Evolutionary conservation across 164 flowering plant genomes (phyloP).

Genomic region (Magnolia sinica): DNA sequence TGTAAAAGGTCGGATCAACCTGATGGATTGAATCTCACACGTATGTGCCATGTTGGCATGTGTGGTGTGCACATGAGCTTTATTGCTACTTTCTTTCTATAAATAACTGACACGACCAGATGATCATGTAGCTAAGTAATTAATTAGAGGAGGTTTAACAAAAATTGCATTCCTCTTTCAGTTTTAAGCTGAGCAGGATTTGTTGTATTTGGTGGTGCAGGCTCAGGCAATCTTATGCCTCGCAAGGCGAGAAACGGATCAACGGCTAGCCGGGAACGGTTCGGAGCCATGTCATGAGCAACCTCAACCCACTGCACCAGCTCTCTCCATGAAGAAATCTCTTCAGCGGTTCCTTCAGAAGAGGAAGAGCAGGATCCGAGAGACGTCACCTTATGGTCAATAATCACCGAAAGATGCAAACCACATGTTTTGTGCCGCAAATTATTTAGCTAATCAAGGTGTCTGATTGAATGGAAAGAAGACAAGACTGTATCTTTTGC

Average conservation of each 20-base stretch:
- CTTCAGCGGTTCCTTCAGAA: constrained; percentile 56
- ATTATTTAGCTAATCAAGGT: not conserved
- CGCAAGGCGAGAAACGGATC: constrained; percentile 33
- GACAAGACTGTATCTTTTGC: not conserved
- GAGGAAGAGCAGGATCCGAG: constrained; percentile 39
- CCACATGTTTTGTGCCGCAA: not conserved
- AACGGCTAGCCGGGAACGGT: not conserved
- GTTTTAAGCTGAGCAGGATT: not conserved
- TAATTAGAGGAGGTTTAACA: too few species aligned
- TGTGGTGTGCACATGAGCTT: too few species aligned
- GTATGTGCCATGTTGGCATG: too few species aligned
- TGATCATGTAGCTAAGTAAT: too few species aligned
- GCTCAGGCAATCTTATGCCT: constrained; percentile 45
- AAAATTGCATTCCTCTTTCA: too few species aligned
- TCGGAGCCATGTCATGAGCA: not conserved
- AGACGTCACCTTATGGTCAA: constrained; percentile 20
- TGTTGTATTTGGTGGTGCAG: constrained; percentile 19
- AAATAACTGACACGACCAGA: too few species aligned
- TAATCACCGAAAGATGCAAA: not conserved
- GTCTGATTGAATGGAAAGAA: not conserved
- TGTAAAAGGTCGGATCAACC: too few species aligned
- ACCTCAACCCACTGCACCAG: constrained; percentile 18
- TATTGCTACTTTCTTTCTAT: too few species aligned
- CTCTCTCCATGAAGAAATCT: constrained; percentile 52
- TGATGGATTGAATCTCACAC: too few species aligned